Conservation (phyloP, 2,329 filamentous ascomycete species). For the Scytalidium sp. region DNA sequence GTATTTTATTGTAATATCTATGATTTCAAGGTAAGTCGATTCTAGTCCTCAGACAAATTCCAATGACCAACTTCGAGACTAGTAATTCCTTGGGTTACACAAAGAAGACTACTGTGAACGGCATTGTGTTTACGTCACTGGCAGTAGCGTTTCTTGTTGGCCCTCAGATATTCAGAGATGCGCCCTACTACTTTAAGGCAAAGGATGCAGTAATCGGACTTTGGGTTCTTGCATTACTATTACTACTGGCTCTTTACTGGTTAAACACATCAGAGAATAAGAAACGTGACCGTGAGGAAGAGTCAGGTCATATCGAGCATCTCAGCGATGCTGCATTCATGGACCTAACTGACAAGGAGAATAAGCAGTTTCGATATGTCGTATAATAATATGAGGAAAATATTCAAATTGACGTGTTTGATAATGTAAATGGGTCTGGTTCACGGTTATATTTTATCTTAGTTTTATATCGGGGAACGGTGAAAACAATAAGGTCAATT, state of each 20-base stretch:
- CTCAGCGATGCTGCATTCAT: background rate
- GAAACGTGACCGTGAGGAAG: background rate
- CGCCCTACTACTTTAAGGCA: slow-evolving; percentile 16
- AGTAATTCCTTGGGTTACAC: slow-evolving; percentile 3
- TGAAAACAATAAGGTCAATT: too few species aligned
- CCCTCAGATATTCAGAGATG: slow-evolving; percentile 10
- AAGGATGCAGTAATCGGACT: background rate
- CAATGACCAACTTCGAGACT: background rate
- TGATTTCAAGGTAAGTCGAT: background rate
- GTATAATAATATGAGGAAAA: too few species aligned
- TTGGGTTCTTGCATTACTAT: background rate
- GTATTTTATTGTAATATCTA: background rate
- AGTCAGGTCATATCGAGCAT: background rate
- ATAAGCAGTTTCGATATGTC: background rate
- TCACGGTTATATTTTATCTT: too few species aligned
- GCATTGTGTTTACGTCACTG: slow-evolving; percentile 7
- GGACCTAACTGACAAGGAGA: background rate
- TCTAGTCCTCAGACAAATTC: background rate
- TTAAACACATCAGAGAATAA: background rate
- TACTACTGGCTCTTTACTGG: background rate
- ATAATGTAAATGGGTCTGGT: too few species aligned
- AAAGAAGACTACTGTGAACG: slow-evolving; percentile 10
- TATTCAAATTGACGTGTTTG: too few species aligned
- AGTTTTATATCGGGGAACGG: too few species aligned
- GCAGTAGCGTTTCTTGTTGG: slow-evolving; percentile 9